phyloP scores from a whole-genome alignment of 129 eudicot species.

The Scalesia atractyloides region DNA sequence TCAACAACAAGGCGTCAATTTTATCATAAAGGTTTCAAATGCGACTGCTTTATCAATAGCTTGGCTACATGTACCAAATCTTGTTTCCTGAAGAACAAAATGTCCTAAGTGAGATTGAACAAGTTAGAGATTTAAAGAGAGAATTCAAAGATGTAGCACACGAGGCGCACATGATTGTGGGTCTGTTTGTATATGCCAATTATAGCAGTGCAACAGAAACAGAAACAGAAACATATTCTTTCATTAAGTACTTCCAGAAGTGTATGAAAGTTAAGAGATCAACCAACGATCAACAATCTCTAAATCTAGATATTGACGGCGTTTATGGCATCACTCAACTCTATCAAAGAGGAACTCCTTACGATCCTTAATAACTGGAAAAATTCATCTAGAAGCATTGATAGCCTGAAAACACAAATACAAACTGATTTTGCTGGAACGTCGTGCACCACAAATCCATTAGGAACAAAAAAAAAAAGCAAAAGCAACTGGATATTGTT shows the following conservation, averaged over 20 bases:
- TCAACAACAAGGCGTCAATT: neutral
- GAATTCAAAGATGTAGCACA: conserved; percentile 10
- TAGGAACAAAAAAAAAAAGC: neutral
- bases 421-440: neutral
- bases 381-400: neutral
- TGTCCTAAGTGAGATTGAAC: neutral
- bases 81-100: neutral
- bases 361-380: neutral
- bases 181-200: neutral
- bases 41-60: conserved; percentile 20
- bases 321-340: conserved; percentile 1
- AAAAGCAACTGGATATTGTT: neutral
- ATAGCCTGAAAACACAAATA: neutral
- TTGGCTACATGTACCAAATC: neutral
- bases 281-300: neutral
- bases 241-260: neutral
- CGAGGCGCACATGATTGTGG: neutral
- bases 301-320: conserved; percentile 15
- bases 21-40: neutral
- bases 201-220: too few relatives aligned
- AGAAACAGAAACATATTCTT: too few relatives aligned
- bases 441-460: neutral
- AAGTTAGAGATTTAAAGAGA: neutral
- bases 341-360: neutral
- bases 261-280: neutral